These are phyloP conservation scores for Fusarium sacchari DNA, from an alignment of 2,329 filamentous ascomycete genomes.

Conservation along the genomic window DNA sequence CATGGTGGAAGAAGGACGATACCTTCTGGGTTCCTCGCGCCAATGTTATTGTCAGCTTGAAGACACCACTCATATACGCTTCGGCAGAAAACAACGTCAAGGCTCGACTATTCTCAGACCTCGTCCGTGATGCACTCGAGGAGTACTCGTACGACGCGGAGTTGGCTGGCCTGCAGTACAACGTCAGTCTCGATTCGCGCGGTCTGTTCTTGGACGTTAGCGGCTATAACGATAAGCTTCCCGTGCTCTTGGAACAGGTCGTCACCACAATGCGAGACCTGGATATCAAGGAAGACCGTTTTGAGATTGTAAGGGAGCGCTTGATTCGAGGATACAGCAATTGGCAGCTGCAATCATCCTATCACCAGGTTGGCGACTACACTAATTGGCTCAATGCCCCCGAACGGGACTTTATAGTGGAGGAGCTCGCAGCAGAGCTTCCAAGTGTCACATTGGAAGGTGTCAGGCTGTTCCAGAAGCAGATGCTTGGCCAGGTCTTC, in stretches of 20 bases:
- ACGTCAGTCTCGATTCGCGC: conserved; percentile 74
- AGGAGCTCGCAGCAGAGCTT: conserved; percentile 70
- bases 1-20: conserved; percentile 99
- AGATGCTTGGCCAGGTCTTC: conserved; percentile 83
- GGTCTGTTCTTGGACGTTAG: conserved; percentile 82
- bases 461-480: conserved; percentile 80
- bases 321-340: conserved; percentile 78
- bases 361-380: conserved; percentile 86
- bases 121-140: conserved; percentile 87
- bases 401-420: conserved; percentile 78
- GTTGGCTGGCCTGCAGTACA: conserved; percentile 87
- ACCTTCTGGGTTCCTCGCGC: conserved; percentile 98
- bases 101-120: conserved; percentile 80
- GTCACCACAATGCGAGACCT: conserved; percentile 67
- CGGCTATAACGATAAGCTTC: conserved; percentile 97
- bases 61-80: conserved; percentile 80
- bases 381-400: conserved; percentile 80
- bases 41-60: conserved; percentile 82
- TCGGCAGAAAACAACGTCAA: conserved; percentile 84
- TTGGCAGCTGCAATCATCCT: conserved; percentile 88
- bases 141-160: conserved; percentile 98
- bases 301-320: conserved; percentile 90
- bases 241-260: conserved; percentile 90
- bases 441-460: conserved; percentile 78
- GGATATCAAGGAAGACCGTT: conserved; percentile 85